Percentiles rank a stretch among this genome's conserved stretches.
Evolutionary conservation across 2,329 filamentous ascomycete genomes (phyloP).

Genomic region (Claviceps sp.): DNA sequence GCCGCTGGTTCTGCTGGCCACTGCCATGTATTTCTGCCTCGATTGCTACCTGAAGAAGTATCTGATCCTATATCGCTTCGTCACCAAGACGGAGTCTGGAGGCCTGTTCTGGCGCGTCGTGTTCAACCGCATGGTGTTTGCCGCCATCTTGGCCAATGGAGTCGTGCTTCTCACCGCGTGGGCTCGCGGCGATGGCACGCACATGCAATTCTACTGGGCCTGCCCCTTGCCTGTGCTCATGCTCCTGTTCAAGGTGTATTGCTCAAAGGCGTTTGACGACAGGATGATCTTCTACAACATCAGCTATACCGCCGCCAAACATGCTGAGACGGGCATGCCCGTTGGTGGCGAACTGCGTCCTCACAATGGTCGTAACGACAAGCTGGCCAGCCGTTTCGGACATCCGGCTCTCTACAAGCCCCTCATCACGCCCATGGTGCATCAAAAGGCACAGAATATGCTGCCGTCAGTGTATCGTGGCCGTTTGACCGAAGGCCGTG

Average conservation of each 20-base stretch:
- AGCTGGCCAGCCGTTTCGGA: conserved; percentile 65
- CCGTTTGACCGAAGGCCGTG: conserved; percentile 45
- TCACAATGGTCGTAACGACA: conserved; percentile 45
- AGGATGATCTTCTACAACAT: conserved; percentile 72
- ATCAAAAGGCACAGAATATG: conserved; percentile 76
- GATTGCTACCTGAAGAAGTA: conserved; percentile 94
- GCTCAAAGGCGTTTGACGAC: conserved; percentile 59
- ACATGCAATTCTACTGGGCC: conserved; percentile 49
- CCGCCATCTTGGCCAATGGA: conserved; percentile 61
- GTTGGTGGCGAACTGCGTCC: conserved; percentile 27
- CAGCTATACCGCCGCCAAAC: conserved; percentile 35
- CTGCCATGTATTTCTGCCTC: conserved; percentile 76
- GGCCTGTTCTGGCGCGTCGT: conserved; percentile 84
- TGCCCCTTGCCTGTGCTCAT: conserved; percentile 67
- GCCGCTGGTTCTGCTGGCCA: conserved; percentile 73
- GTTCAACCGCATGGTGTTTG: conserved; percentile 87
- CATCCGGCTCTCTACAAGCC: conserved; percentile 84
- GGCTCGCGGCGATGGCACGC: conserved; percentile 50
- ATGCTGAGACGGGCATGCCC: conserved; percentile 28
- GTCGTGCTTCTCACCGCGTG: conserved; percentile 66
- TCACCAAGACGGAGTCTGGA: conserved; percentile 93
- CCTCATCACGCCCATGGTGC: conserved; percentile 89
- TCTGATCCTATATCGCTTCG: conserved; percentile 80
- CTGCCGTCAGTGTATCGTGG: conserved; percentile 79
- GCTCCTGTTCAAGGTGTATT: conserved; percentile 77